Base-by-base conservation (phyloP, 192 early-diverging fungal species). In the Mortierella antarctica region DNA sequence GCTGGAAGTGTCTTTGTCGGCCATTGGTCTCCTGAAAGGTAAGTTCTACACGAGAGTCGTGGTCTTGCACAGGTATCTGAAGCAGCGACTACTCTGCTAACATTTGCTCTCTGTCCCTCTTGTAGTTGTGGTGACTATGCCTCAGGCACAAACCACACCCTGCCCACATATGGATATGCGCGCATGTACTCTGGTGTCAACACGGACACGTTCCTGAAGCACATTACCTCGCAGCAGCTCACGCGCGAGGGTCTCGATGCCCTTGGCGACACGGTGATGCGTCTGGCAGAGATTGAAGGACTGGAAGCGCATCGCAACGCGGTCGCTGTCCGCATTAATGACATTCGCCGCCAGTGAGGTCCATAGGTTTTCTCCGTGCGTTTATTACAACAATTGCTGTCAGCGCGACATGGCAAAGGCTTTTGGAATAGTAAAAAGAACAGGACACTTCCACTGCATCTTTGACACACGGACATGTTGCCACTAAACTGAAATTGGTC, bases 1-100 rank as follows among this genome's bases (percentile, higher is more conserved):
- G 98, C 98, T 18, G 98, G 98, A 20, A 94, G 92, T 65, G 96
- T 99, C 50, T 99, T 99, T 92, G 95, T 99, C 51, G 98, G 98
- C 0, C 89, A 88, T 60, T 99, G 93, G 80, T 96, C 97, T 40
- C 96, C 98, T 11, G 98, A 99, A 83, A 95, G 91, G 93, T 94
- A 88, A 62, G 59, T 31, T 31, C 31, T 31, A 31, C 18, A 10
- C n/a, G 23, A 48, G 31, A 31, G 3, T 31, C 31, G 31, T 2
- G 3, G 31, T 3, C 31, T 31, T 31, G 31, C 31, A 31, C 31
- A 31, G 31, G 3, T 31, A 1, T 3, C 31, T 31, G 31, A 31
- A 31, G 31, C 31, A 31, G 31, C 31, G 31, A 31, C 31, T 31
- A 31, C 31, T 31, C 3, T 31, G 31, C 31, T 31, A 31, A 31